Conservation (phyloP, 495 filamentous ascomycete genomes). For the Aspergillus coremiiformis region DNA sequence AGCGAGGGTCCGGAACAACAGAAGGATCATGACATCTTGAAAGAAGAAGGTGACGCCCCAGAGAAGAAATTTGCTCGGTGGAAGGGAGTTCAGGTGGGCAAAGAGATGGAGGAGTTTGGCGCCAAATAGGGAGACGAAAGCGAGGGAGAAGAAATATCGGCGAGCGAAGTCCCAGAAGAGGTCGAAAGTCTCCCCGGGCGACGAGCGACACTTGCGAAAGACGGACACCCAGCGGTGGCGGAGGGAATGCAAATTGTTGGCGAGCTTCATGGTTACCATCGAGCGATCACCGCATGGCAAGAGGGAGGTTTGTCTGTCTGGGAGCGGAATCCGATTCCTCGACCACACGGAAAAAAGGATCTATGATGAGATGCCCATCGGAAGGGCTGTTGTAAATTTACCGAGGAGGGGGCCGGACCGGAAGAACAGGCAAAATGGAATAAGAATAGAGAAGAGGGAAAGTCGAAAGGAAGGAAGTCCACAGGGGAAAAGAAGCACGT, state of each 20-base stretch:
- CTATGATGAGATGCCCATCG: background rate
- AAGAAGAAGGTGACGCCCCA: slow-evolving; percentile 36
- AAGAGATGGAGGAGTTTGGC: slow-evolving; percentile 34
- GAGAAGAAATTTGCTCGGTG: slow-evolving; percentile 20
- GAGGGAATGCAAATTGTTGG: background rate
- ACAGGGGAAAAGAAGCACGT: background rate
- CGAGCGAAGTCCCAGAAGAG: slow-evolving; percentile 28
- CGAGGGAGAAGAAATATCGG: slow-evolving; percentile 33
- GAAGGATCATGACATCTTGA: slow-evolving; percentile 31
- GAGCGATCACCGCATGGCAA: slow-evolving; percentile 1
- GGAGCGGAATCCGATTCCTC: background rate
- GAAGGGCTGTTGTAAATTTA: background rate
- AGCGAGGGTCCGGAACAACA: slow-evolving; percentile 24
- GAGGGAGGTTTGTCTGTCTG: background rate
- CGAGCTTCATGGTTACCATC: slow-evolving; percentile 1
- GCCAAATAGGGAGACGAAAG: slow-evolving; percentile 24
- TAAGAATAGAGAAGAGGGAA: background rate
- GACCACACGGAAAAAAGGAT: background rate
- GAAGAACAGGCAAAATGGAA: background rate
- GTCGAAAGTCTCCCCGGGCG: slow-evolving; percentile 21
- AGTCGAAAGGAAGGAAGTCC: background rate
- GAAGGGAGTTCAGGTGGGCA: slow-evolving; percentile 31
- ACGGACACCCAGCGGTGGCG: background rate
- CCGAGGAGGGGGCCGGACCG: background rate
- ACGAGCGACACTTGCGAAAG: slow-evolving; percentile 8